Percentiles rank a stretch among this genome's conserved stretches.
Conservation (phyloP, 2,329 filamentous ascomycete genomes). For the Ophiostoma sp. region DNA sequence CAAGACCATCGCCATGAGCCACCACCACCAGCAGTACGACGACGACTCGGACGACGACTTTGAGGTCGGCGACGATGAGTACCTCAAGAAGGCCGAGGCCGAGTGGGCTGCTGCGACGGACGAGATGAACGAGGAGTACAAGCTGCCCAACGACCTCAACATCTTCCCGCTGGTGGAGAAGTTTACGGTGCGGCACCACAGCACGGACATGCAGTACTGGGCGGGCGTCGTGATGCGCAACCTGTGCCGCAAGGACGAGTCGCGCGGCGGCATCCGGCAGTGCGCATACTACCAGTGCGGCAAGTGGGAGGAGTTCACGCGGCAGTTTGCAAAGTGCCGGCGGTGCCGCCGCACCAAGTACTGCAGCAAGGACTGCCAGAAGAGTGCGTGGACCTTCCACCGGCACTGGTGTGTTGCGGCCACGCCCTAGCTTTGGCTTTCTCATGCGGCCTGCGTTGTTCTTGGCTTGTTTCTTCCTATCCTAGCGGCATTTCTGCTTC, state of each 20-base stretch:
- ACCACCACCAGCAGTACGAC: background rate
- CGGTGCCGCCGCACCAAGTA: constrained; percentile 95
- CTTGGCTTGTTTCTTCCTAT: background rate
- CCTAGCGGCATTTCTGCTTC: background rate
- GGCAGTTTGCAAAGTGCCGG: constrained; percentile 96
- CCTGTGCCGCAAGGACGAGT: constrained; percentile 95
- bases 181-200: constrained; percentile 92
- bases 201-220: constrained; percentile 99
- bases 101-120: constrained; percentile 34
- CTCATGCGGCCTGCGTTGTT: background rate
- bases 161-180: constrained; percentile 98
- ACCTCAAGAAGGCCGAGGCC: constrained; percentile 47
- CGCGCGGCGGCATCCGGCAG: constrained; percentile 86
- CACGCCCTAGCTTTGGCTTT: constrained; percentile 38
- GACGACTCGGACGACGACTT: constrained; percentile 29
- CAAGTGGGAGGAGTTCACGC: constrained; percentile 94
- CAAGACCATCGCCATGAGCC: background rate
- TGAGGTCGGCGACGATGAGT: constrained; percentile 22
- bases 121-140: constrained; percentile 67
- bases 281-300: constrained; percentile 98
- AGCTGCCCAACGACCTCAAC: constrained; percentile 91
- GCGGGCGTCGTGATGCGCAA: constrained; percentile 98
- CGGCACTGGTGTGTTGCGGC: constrained; percentile 93
- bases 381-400: constrained; percentile 97
- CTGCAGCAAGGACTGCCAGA: constrained; percentile 99